phyloP scores from a whole-genome alignment of 371 early-diverging fungal species.

The Mucor indicus region DNA sequence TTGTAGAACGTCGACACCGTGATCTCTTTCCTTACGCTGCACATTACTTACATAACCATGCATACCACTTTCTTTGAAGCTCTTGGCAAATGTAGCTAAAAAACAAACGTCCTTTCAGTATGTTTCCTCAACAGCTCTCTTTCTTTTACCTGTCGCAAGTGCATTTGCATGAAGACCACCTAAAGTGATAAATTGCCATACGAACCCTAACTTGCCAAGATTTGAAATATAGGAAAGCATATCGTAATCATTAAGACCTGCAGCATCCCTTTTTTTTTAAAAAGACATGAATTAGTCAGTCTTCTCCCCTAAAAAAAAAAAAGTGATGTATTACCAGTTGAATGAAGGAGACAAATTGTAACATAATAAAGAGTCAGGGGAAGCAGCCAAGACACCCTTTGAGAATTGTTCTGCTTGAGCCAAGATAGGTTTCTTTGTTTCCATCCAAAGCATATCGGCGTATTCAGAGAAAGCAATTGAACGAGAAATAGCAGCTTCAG shows the following conservation, averaged over 20 bases:
- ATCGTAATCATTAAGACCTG: slow-evolving; percentile 89
- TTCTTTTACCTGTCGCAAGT: slow-evolving; percentile 43
- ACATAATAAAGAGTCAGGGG: slow-evolving; percentile 71
- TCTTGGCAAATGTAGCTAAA: slow-evolving; percentile 86
- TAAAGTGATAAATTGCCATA: slow-evolving; percentile 98
- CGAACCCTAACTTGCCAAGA: slow-evolving; percentile 91
- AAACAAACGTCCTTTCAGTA: no score
- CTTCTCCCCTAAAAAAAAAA: no score
- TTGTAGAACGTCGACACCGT: slow-evolving; percentile 90
- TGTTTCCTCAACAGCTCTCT: not conserved
- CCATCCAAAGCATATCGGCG: slow-evolving; percentile 98
- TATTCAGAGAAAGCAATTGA: slow-evolving; percentile 90
- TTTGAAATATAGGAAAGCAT: slow-evolving; percentile 80
- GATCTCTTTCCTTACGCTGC: slow-evolving; percentile 90
- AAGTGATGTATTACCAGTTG: slow-evolving; percentile 99
- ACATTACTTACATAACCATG: slow-evolving; percentile 92
- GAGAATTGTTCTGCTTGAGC: slow-evolving; percentile 93
- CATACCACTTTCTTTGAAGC: slow-evolving; percentile 91
- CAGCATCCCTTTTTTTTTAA: slow-evolving; percentile 69
- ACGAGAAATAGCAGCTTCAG: slow-evolving; percentile 86
- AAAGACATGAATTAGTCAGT: no score
- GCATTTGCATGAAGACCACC: slow-evolving; percentile 97
- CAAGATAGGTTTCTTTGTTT: slow-evolving; percentile 92
- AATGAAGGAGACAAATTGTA: slow-evolving; percentile 98
- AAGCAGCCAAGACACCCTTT: slow-evolving; percentile 67